Base-by-base conservation (phyloP, 495 filamentous ascomycete species). In the Cercophora newfieldiana region DNA sequence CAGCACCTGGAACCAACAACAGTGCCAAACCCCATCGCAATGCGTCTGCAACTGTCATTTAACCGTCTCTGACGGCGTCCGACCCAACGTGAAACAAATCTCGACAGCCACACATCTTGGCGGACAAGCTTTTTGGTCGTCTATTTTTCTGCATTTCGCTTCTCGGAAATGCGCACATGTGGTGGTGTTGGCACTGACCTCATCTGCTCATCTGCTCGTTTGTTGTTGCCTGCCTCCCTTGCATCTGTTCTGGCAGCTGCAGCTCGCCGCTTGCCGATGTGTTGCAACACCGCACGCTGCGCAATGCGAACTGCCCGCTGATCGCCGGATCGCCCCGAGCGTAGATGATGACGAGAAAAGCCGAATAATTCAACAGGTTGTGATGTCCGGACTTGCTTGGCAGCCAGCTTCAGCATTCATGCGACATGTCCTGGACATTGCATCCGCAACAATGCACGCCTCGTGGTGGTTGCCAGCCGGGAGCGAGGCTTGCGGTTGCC, bases 1-100 rank as follows among this genome's bases (percentile, higher is more conserved):
- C 37, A 14, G 2, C 2, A 2, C 37, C 12, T 5, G 37, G 37
- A 44, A 44, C 37, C 37, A 44, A 44, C 25, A 53, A 53, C 50
- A 53, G 19, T 19, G 7, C 50, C 21, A 53, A 22, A 24, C 19
- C 22, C 50, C 50, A 53, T 26, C 50, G 24, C 37, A 16, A 44
- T 44, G 37, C 37, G 37, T 44, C 50, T 53, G 50, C 50, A 53
- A 53, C 37, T 53, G 50, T 53, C 50, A 53, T 53, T 53, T 53
- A 53, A 3, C 50, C 50, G 50, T 53, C 50, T 53, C 50, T 26
- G 50, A 53, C 50, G 22, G 50, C 50, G 50, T 53, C 50, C 25
- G 50, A 10, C 50, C n/a, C 8, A 26, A 53, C 50, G 22, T 53
- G 50, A 53, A 53, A 53, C 50, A 53, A 26, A 26, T 22, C 50